Conservation (phyloP, 2,329 filamentous ascomycete species). For the Sporothrix brasiliensis region DNA sequence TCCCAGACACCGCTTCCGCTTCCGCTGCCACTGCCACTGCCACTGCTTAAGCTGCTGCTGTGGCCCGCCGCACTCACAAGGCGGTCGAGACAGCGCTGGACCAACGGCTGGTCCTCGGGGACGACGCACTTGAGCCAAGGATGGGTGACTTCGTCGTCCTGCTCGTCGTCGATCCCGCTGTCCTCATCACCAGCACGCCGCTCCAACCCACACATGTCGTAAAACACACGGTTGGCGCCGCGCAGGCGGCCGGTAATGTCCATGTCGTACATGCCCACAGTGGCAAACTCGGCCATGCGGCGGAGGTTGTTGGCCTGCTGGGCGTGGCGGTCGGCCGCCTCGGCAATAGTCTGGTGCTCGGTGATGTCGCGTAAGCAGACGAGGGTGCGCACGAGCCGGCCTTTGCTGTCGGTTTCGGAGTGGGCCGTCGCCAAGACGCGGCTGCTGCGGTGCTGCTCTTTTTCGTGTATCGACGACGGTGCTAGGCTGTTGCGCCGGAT, state of each 20-base stretch:
- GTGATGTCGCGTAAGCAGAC: conserved; percentile 58
- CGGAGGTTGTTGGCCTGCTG: conserved; percentile 58
- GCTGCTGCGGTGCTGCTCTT: conserved; percentile 40
- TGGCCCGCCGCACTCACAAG: conserved; percentile 40
- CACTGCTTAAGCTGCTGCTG: not conserved
- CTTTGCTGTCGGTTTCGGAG: conserved; percentile 50
- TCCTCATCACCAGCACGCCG: conserved; percentile 49
- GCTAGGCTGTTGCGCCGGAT: conserved; percentile 33
- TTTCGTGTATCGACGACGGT: conserved; percentile 32
- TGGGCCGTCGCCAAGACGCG: conserved; percentile 54
- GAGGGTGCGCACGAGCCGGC: conserved; percentile 50
- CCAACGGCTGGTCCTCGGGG: conserved; percentile 49
- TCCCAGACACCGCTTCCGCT: conserved; percentile 22
- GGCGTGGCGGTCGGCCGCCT: conserved; percentile 53
- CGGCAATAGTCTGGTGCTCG: conserved; percentile 53
- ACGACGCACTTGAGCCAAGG: conserved; percentile 52
- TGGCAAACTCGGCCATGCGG: conserved; percentile 58
- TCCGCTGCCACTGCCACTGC: too few species aligned
- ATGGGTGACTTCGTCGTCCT: conserved; percentile 44
- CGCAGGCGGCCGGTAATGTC: conserved; percentile 54
- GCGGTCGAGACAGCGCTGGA: conserved; percentile 47
- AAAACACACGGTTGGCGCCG: conserved; percentile 58
- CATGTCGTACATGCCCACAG: conserved; percentile 60
- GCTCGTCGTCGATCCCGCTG: conserved; percentile 12
- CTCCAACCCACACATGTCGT: conserved; percentile 55